Percentiles rank a stretch among this genome's conserved stretches.
Evolutionary conservation across 108 stramenopile species (phyloP).

Genomic region (Conticribra weissflogii): DNA sequence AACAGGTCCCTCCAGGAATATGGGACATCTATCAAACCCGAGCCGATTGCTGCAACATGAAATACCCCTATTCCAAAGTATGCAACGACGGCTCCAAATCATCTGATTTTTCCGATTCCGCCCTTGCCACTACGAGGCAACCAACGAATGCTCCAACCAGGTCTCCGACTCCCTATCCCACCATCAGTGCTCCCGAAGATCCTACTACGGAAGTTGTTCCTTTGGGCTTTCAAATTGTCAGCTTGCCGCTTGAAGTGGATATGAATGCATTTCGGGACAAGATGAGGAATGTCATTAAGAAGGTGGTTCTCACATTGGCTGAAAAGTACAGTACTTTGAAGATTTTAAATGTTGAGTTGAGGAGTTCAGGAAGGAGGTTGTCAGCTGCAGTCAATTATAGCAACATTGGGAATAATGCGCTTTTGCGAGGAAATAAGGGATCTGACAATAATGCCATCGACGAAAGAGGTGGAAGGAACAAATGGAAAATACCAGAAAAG

Average conservation of each 20-base stretch:
- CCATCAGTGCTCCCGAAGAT: neutral
- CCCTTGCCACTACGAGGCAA: neutral
- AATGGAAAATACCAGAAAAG: too few relatives aligned
- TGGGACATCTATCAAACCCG: conserved; percentile 4
- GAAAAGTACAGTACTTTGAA: conserved; percentile 5
- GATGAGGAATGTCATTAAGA: neutral
- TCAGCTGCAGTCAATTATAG: neutral
- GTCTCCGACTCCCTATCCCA: conserved; percentile 18
- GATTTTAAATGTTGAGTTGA: conserved; percentile 9
- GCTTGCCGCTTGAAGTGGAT: neutral
- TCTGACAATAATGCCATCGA: too few relatives aligned
- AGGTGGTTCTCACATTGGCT: conserved; percentile 1
- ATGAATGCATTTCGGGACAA: conserved; percentile 1
- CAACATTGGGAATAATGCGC: neutral
- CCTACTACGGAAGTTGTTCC: neutral
- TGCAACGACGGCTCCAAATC: too few relatives aligned
- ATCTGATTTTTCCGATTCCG: too few relatives aligned
- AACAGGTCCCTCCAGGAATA: conserved; percentile 6
- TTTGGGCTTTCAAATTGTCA: neutral
- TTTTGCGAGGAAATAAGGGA: neutral
- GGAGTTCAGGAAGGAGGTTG: neutral
- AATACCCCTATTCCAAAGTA: conserved; percentile 5
- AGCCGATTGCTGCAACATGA: conserved; percentile 3
- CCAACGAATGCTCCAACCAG: neutral
- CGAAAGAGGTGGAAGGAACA: too few relatives aligned